Base-by-base conservation (phyloP, 805 yeast species). In the Suhomyces prunicola region DNA sequence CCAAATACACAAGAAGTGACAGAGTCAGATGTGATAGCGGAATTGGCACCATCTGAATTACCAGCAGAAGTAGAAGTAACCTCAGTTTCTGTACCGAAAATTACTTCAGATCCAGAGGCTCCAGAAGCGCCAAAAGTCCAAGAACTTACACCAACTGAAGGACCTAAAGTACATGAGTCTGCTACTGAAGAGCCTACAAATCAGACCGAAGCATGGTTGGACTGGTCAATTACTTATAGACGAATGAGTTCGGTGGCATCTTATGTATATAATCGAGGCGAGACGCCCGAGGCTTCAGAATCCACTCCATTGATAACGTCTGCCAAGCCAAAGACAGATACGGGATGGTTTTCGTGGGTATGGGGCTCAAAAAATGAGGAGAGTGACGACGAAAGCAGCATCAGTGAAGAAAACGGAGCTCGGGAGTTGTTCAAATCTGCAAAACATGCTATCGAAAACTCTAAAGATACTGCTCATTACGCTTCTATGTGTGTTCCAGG, bases 401-500 rank as follows among this genome's bases (percentile, higher is more conserved):
- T 48, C 9, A 58, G 55, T 15, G 65, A 62, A 29, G 58, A 58
- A 26, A 24, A 29, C 7, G 29, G 45, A 7, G 60, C 63, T 15
- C 57, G 64, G 9, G 71, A 68, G 51, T 55, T 67, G 23, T 68
- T 66, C 51, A 65, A 64, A 42, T 56, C 64, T 5, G 76, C 77
- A 8, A 71, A 67, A 50, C 45, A 45, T 23, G 65, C 70, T 0
- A 65, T 75, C 39, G 79, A 75, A 47, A 57, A 55, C 15, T 55
- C 74, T 1, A 65, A 59, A 33, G 76, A 71, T 44, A 55, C 66
- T 10, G 60, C 69, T 29, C 67, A 70, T 50, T 72, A 72, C 53
- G 79, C 77, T 13, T 63, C 66, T 29, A 68, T 59, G 47, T 58
- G 61, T 24, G 42, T 17, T 17, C 42, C 42, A 10, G 42, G 22